Base-by-base conservation (phyloP, 176 grass and related monocot genomes). In the Raddia distichophylla region DNA sequence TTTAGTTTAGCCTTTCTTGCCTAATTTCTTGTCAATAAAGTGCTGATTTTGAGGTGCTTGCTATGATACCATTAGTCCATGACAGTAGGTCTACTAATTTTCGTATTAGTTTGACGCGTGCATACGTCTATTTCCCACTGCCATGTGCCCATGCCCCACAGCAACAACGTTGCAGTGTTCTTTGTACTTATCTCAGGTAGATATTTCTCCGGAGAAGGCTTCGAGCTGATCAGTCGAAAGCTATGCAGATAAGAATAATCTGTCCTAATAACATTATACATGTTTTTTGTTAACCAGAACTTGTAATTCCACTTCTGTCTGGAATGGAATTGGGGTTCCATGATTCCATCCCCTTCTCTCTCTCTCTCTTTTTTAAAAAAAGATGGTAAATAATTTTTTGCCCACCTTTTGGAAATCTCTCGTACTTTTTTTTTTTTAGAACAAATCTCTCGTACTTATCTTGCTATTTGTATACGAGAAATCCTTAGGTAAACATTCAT, bases 151-250 rank as follows among this genome's bases (percentile, higher is more conserved):
- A 20, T 64, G 60, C 42, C 60, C 59, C 49, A 46, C 42, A n/a
- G 49, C 49, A 51, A 51, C 49, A 51, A 15, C 10, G 10, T 19
- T 46, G 59, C 60, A 61, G 53, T 32, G 11, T 56, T 67, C 73
- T 83, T 67, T 83, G 75, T 86, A 72, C 75, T 47, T 72, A 64
- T 79, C 56, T 49, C 66, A 18, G 20, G 15, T 53, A 78, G 67
- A 64, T 84, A 76, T 84, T 84, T 76, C 57, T 84, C 67, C 37
- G 5, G 5, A 59, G 48, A 33, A 19, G 37, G 76, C 71, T 10
- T 75, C 19, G 49, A 33, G 50, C 80, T 75, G 60, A 67, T 56
- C 71, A 35, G 8, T 84, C 34, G 72, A 84, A 84, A 76, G 50
- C 37, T 14, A 57, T 75, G 57, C 49, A 19, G 75, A 50, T 55